These are phyloP conservation scores for Hansfordia pulvinata DNA, from an alignment of 2,329 filamentous ascomycete genomes.

Conservation along the genomic window DNA sequence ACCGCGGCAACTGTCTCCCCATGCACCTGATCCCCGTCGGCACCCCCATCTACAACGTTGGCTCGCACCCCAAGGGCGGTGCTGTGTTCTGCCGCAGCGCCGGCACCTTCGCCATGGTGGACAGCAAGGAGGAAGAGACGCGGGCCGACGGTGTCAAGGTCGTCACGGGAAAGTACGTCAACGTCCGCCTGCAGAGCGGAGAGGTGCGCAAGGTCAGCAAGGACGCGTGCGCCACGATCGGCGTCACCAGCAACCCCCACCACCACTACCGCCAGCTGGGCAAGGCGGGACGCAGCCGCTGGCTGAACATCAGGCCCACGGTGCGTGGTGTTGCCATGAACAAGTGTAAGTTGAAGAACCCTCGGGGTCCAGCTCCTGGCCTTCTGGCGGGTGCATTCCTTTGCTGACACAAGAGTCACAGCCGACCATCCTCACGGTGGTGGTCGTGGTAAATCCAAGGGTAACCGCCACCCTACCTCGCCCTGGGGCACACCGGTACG, in stretches of 20 bases:
- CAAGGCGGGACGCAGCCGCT: conserved; percentile 86
- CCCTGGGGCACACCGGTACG: conserved; percentile 93
- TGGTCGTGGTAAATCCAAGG: conserved; percentile 98
- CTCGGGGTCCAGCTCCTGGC: too few species aligned
- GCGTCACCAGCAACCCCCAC: conserved; percentile 85
- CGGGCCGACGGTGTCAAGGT: conserved; percentile 43
- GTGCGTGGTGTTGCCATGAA: conserved; percentile 99
- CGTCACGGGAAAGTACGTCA: conserved; percentile 65
- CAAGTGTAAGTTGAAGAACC: conserved; percentile 58
- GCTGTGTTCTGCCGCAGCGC: conserved; percentile 92
- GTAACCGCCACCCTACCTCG: conserved; percentile 87
- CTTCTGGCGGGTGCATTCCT: conserved; percentile 4
- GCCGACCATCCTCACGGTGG: conserved; percentile 96
- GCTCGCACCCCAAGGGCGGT: conserved; percentile 56
- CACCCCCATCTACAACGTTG: conserved; percentile 85
- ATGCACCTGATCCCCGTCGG: conserved; percentile 92
- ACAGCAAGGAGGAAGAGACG: conserved; percentile 75
- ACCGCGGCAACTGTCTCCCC: conserved; percentile 87
- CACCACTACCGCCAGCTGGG: conserved; percentile 84
- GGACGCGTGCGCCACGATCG: conserved; percentile 89
- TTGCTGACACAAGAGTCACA: conserved; percentile 14
- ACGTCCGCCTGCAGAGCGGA: conserved; percentile 78
- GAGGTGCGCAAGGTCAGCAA: conserved; percentile 82
- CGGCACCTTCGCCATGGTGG: conserved; percentile 78
- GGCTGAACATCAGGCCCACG: conserved; percentile 88